phyloP scores from a whole-genome alignment of 169 alveolate genomes.

The Eimeria acervulina region DNA sequence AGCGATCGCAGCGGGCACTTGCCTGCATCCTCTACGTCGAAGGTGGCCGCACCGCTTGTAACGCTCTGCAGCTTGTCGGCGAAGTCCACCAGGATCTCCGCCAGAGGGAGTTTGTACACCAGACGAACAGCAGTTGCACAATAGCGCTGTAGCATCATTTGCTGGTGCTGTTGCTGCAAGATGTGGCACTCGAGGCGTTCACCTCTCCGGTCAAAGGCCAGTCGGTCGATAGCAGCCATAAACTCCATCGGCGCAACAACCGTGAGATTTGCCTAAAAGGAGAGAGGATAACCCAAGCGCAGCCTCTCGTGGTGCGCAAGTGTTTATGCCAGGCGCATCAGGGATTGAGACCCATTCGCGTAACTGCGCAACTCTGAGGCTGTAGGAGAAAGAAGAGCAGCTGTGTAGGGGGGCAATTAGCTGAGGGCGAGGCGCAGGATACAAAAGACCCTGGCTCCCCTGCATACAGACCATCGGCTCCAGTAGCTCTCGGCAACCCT shows the following conservation, averaged over 20 bases:
- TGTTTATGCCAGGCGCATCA: neutral
- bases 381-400: neutral
- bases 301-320: neutral
- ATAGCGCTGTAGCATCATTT: neutral
- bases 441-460: neutral
- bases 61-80: slow-evolving; percentile 94
- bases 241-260: slow-evolving; percentile 55
- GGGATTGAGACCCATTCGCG: neutral
- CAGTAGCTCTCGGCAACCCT: slow-evolving; percentile 56
- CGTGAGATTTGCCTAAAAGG: slow-evolving; percentile 45
- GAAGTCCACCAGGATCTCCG: slow-evolving; percentile 95
- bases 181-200: slow-evolving; percentile 68
- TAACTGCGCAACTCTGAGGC: neutral
- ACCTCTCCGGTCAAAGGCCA: slow-evolving; percentile 73
- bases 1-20: neutral
- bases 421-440: neutral
- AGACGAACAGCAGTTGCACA: slow-evolving; percentile 83
- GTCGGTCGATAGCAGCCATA: slow-evolving; percentile 71
- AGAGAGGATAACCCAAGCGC: neutral
- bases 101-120: slow-evolving; percentile 93
- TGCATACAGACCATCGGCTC: slow-evolving; percentile 40
- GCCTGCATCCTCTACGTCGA: slow-evolving; percentile 75
- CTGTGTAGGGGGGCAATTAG: neutral
- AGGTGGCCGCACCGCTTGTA: slow-evolving; percentile 92
- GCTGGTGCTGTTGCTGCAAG: slow-evolving; percentile 14